Evolutionary conservation across 345 rosid species (phyloP).

Genomic region (Cardamine chenopodiifolia): DNA sequence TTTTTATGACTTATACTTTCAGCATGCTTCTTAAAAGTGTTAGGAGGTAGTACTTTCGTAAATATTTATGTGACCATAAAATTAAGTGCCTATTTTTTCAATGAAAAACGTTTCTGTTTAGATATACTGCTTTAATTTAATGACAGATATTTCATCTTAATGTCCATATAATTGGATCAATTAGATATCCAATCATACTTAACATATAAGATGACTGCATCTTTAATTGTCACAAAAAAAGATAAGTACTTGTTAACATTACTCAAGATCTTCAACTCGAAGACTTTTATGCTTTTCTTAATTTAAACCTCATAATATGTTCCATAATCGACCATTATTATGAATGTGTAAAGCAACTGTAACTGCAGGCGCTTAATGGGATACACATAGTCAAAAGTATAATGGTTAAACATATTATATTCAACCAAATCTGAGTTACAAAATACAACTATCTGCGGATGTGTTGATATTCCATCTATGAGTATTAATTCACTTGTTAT

Average conservation of each 20-base stretch:
- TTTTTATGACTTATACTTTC: neutral
- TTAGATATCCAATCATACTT: neutral
- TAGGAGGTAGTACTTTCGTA: neutral
- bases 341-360: neutral
- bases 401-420: neutral
- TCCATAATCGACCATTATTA: neutral
- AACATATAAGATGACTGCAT: neutral
- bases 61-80: neutral
- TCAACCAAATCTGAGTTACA: neutral
- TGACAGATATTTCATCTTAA: neutral
- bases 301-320: neutral
- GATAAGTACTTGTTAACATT: neutral
- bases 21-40: neutral
- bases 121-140: neutral
- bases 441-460: neutral
- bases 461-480: neutral
- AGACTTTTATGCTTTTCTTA: neutral
- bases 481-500: neutral
- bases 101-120: too few species aligned
- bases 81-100: too few species aligned
- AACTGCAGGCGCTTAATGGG: neutral
- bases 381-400: neutral
- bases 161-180: neutral
- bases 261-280: neutral
- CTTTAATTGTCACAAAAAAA: neutral